Evolutionary conservation across 495 filamentous ascomycete species (phyloP), one percentile per base, ranked within the genome.

Genomic region (Chaetomium tenue): DNA sequence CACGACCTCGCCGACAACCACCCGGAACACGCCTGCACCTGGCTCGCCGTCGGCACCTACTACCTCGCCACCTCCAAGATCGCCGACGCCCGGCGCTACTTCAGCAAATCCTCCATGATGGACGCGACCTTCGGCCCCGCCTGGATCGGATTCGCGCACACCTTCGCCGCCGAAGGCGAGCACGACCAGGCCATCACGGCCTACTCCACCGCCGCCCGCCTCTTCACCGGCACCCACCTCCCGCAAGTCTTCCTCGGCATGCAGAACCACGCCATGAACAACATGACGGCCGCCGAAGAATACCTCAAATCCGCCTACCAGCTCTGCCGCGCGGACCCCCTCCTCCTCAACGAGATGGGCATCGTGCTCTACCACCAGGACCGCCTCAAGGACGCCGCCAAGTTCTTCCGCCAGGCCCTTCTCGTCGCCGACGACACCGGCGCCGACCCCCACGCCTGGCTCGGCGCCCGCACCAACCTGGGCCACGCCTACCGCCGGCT

Each of bases 131-230:
- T 96, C 69, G 95, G 94, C 6, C 91, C 95, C 6, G 94, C 94
- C 46, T 99, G 94, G 94, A 98, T 99, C 64, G 94, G 94, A 11
- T 99, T 99, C 76, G 94, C 94, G 25, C 94, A 99, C 78, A 99
- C 95, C 0, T 99, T 99, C 73, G 95, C 94, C n/a, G 93, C 93
- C n/a, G 94, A 99, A 76, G 94, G 95, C 60, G 94, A 99, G 76
- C 92, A 98, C 76, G 94, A 99, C 72, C 94, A 99, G 78, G 94
- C 94, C 58, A 96, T 99, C 65, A 93, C 93, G 18, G 94, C 95
- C 8, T 99, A 99, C 80, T 94, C 90, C 44, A 99, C 94, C 16
- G 94, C 94, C 0, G 94, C 93, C 15, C 84, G 95, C 30, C 81
- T 99, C 1, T 99, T 99, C 79, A 93, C 96, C 76, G 94, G 94